A percentile compares a stretch with the other conserved stretches of the same genome.
Conservation (phyloP, 2,329 filamentous ascomycete genomes). For the Juglanconis oblonga region DNA sequence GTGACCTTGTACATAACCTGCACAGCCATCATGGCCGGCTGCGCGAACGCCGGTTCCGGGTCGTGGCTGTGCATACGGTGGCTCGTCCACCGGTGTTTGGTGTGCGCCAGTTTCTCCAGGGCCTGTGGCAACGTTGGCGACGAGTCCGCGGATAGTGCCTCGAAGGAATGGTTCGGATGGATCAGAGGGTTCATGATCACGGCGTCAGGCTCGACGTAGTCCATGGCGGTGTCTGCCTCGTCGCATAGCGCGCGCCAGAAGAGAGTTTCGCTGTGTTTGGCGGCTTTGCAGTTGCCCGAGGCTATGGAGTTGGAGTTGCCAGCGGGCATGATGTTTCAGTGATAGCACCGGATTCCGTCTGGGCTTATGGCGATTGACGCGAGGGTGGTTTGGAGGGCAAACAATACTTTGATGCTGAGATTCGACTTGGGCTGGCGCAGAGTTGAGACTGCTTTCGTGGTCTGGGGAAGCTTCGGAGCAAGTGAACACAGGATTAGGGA, state of each 20-base stretch:
- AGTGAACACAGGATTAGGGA: too few relatives aligned
- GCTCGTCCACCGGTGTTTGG: constrained; percentile 8
- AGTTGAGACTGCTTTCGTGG: too few relatives aligned
- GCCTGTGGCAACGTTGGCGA: constrained; percentile 8
- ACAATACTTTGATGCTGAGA: too few relatives aligned
- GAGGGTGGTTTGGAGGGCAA: too few relatives aligned
- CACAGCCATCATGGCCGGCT: constrained; percentile 15
- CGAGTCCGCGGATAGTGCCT: constrained; percentile 4
- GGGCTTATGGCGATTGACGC: too few relatives aligned
- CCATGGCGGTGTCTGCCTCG: neutral
- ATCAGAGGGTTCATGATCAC: constrained; percentile 15
- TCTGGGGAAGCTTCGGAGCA: too few relatives aligned
- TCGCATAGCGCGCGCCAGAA: constrained; percentile 11
- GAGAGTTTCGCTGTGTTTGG: constrained; percentile 6
- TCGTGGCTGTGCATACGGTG: constrained; percentile 12
- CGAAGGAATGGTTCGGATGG: constrained; percentile 6
- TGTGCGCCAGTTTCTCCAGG: constrained; percentile 2
- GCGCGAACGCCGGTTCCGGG: constrained; percentile 4
- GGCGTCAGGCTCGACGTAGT: constrained; percentile 11
- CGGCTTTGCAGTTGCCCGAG: constrained; percentile 10
- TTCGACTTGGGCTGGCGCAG: too few relatives aligned
- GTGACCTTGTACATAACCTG: constrained; percentile 16
- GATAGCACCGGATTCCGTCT: too few relatives aligned
- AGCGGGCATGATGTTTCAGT: constrained; percentile 10
- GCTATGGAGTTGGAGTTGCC: constrained; percentile 12